These are phyloP conservation scores for Chlorencoelia australis DNA, from an alignment of 2,329 filamentous ascomycete genomes.

Conservation along the genomic window DNA sequence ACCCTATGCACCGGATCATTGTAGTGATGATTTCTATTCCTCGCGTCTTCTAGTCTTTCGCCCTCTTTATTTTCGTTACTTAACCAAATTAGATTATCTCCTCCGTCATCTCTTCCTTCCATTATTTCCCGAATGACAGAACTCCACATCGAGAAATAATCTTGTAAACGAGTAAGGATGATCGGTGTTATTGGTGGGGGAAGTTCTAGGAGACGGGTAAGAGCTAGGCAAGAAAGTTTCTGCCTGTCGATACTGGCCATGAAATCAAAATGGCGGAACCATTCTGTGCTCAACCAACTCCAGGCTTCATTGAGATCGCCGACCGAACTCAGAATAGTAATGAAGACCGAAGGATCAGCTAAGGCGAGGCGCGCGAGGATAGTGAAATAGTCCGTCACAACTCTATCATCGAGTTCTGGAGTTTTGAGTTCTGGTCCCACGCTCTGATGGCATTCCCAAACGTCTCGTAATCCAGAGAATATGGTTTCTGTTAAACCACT, in stretches of 20 bases:
- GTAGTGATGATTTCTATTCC: conserved; percentile 41
- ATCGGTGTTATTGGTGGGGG: conserved; percentile 42
- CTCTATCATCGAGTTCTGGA: conserved; percentile 60
- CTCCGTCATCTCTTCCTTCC: conserved; percentile 43
- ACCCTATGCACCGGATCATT: conserved; percentile 60
- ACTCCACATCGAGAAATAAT: conserved; percentile 68
- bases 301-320: conserved; percentile 40
- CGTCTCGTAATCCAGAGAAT: conserved; percentile 54
- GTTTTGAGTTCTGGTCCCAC: conserved; percentile 68
- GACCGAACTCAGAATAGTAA: conserved; percentile 40
- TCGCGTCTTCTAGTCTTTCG: conserved; percentile 44
- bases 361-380: conserved; percentile 72
- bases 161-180: conserved; percentile 54
- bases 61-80: conserved; percentile 37
- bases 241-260: conserved; percentile 55
- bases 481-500: conserved; percentile 53
- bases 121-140: conserved; percentile 56
- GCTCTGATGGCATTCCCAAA: conserved; percentile 67
- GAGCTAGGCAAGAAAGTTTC: conserved; percentile 63
- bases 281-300: conserved; percentile 49
- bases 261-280: conserved; percentile 60
- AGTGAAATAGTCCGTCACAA: conserved; percentile 76
- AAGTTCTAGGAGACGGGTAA: conserved; percentile 62
- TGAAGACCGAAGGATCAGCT: conserved; percentile 61
- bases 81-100: conserved; percentile 43